Evolutionary conservation across 2,329 filamentous ascomycete species (phyloP).

Genomic region (Trichophyton verrucosum): DNA sequence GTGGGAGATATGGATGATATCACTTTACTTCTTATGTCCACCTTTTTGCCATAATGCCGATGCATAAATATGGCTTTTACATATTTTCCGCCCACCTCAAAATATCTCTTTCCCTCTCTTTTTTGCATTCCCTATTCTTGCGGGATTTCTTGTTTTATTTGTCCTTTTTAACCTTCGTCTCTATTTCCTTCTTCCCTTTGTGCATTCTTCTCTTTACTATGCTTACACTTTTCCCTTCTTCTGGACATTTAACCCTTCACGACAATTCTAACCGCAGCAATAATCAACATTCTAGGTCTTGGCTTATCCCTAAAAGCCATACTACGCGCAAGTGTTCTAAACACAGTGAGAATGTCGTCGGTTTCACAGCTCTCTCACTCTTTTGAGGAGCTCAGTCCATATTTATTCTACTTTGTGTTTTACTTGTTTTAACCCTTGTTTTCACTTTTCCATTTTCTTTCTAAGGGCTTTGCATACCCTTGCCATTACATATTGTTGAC

Average conservation of each 20-base stretch:
- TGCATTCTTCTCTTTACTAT: slow-evolving; percentile 2
- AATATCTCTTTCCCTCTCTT: background rate
- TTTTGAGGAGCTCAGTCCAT: background rate
- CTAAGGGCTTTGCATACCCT: background rate
- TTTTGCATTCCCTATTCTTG: slow-evolving; percentile 4
- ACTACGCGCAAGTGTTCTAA: too few species aligned
- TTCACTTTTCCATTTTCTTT: background rate
- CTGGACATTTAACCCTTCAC: background rate
- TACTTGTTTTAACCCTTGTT: background rate
- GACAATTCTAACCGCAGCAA: background rate
- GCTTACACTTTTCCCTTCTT: slow-evolving; percentile 5
- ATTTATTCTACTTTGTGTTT: background rate
- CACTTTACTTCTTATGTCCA: slow-evolving; percentile 1
- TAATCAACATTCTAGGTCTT: background rate
- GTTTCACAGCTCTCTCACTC: background rate
- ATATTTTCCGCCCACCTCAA: slow-evolving; percentile 1
- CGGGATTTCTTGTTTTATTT: slow-evolving; percentile 10
- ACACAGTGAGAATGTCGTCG: background rate
- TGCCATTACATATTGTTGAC: too few species aligned
- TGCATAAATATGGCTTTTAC: background rate
- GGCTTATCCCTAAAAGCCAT: background rate
- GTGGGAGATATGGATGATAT: background rate
- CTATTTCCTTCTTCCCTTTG: slow-evolving; percentile 10
- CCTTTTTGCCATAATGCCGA: background rate
- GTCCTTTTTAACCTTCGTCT: background rate